Evolutionary conservation across 2,329 filamentous ascomycete species (phyloP).

Genomic region (Epichloe amarillans): DNA sequence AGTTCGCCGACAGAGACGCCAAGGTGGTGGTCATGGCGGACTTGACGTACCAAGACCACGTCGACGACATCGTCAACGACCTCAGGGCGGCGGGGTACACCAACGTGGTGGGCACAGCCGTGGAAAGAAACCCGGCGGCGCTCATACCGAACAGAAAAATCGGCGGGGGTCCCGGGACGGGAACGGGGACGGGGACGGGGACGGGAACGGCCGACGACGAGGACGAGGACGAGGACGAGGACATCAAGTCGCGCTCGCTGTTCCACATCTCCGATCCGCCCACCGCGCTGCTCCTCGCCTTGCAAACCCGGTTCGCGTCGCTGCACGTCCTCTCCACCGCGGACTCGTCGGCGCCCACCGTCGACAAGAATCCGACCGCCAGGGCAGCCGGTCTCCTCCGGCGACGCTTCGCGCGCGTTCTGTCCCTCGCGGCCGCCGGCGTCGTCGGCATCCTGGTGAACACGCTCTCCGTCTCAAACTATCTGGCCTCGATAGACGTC

Average conservation of each 20-base stretch:
- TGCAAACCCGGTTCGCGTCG: slow-evolving; percentile 67
- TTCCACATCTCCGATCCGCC: slow-evolving; percentile 79
- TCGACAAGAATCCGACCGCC: slow-evolving; percentile 28
- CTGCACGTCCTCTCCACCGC: slow-evolving; percentile 65
- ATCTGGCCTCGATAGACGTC: slow-evolving; percentile 65
- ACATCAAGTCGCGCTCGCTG: slow-evolving; percentile 54
- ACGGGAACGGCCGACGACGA: slow-evolving; percentile 22
- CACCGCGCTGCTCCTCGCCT: slow-evolving; percentile 69
- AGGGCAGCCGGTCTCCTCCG: slow-evolving; percentile 49
- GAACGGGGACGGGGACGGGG: slow-evolving; percentile 23
- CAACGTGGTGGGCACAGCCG: slow-evolving; percentile 52
- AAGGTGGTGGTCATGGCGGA: slow-evolving; percentile 78
- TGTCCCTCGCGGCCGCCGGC: slow-evolving; percentile 64
- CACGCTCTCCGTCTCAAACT: slow-evolving; percentile 84
- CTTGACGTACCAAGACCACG: slow-evolving; percentile 69
- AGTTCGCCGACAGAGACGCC: slow-evolving; percentile 49
- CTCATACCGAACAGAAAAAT: slow-evolving; percentile 73
- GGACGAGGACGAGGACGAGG: slow-evolving; percentile 17
- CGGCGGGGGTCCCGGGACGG: slow-evolving; percentile 16
- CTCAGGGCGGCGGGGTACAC: slow-evolving; percentile 55
- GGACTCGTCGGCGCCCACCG: slow-evolving; percentile 37
- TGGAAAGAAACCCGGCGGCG: slow-evolving; percentile 67
- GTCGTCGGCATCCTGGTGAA: slow-evolving; percentile 94
- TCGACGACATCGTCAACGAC: slow-evolving; percentile 40
- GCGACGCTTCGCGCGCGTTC: slow-evolving; percentile 77